These are phyloP conservation scores for Malassezia cuniculi DNA, from an alignment of 1,284 basidiomycete genomes.

Conservation along the genomic window DNA sequence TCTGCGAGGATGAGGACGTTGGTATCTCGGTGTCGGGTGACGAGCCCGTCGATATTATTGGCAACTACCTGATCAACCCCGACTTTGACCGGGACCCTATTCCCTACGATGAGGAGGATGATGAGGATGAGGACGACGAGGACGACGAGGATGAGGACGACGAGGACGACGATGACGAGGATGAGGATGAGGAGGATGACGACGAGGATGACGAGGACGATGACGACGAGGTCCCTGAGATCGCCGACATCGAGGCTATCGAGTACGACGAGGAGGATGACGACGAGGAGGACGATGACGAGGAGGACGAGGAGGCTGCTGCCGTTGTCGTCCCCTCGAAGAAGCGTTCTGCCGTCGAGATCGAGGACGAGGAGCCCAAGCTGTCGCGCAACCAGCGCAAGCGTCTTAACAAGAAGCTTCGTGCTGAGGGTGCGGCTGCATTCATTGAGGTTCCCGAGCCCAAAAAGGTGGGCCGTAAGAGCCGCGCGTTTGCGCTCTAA, in stretches of 20 bases:
- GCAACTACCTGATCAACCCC: constrained; percentile 64
- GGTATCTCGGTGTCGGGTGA: constrained; percentile 66
- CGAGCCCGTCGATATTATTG: constrained; percentile 72
- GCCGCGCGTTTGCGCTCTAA: constrained; percentile 35
- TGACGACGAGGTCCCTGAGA: constrained; percentile 13
- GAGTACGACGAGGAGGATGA: constrained; percentile 46
- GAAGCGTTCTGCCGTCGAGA: constrained; percentile 54
- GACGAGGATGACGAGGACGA: constrained; percentile 47
- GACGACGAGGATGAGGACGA: constrained; percentile 29
- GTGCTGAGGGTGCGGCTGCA: constrained; percentile 47
- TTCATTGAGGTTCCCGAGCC: constrained; percentile 49
- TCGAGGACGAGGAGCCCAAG: constrained; percentile 44
- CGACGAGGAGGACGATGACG: constrained; percentile 36
- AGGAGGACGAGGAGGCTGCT: constrained; percentile 21
- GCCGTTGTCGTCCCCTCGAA: constrained; percentile 44
- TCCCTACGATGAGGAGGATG: constrained; percentile 52
- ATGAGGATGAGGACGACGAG: constrained; percentile 47
- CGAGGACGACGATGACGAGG: constrained; percentile 14
- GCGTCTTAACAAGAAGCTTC: constrained; percentile 56
- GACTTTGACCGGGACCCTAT: constrained; percentile 44
- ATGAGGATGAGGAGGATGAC: constrained; percentile 52
- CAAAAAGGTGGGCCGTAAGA: constrained; percentile 27
- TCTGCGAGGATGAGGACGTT: constrained; percentile 56
- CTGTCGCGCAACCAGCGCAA: constrained; percentile 45
- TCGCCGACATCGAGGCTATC: constrained; percentile 54